Evolutionary conservation across 805 yeast species (phyloP).

Genomic region (Metschnikowia santaceciliae): DNA sequence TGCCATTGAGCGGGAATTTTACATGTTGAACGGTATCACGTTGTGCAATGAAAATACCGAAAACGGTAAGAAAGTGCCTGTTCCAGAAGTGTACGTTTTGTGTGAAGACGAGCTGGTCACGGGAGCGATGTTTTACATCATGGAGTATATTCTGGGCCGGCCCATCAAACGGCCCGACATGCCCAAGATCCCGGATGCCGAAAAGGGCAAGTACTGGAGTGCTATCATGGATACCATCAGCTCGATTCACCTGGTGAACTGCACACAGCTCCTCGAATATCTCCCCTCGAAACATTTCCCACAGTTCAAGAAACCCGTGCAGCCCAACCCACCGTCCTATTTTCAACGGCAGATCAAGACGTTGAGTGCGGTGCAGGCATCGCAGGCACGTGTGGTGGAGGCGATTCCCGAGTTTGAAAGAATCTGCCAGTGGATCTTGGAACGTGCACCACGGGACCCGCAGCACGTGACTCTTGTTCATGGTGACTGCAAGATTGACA

Average conservation of each 20-base stretch:
- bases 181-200: conserved; percentile 27
- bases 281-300: conserved; percentile 47
- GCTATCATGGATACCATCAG: conserved; percentile 46
- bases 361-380: conserved; percentile 38
- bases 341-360: conserved; percentile 54
- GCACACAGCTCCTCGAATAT: conserved; percentile 34
- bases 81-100: conserved; percentile 48
- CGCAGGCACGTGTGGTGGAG: conserved; percentile 37
- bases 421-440: conserved; percentile 39
- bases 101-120: conserved; percentile 54
- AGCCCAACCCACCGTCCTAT: conserved; percentile 28
- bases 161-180: conserved; percentile 53
- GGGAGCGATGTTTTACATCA: conserved; percentile 56
- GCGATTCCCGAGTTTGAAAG: conserved; percentile 46
- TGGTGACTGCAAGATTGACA: conserved; percentile 64
- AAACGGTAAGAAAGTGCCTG: conserved; percentile 38
- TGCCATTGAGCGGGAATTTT: conserved; percentile 59
- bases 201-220: conserved; percentile 38
- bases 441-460: conserved; percentile 47
- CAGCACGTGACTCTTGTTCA: conserved; percentile 46
- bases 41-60: conserved; percentile 22
- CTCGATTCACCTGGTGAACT: conserved; percentile 48
- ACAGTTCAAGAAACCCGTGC: conserved; percentile 26
- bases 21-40: conserved; percentile 41
- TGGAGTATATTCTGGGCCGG: conserved; percentile 57